Conservation (phyloP, 208 protist species). For the Lotmaria passim region DNA sequence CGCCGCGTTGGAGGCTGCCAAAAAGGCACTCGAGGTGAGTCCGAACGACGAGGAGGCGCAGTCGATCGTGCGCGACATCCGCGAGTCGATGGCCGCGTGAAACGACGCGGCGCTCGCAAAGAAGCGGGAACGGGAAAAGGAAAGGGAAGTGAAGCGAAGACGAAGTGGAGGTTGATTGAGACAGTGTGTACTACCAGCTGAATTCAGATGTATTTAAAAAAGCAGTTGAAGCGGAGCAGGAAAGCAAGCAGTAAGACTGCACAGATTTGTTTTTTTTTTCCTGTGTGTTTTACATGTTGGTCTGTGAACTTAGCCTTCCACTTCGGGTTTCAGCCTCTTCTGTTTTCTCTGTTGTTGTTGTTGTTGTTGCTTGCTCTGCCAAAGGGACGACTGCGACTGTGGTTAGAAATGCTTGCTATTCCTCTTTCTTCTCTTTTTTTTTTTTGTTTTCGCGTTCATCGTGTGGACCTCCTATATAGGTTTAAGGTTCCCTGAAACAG, state of each 20-base stretch:
- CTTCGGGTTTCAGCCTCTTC: neutral
- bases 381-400: too few species aligned
- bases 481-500: too few species aligned
- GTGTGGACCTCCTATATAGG: too few species aligned
- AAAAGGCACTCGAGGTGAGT: constrained; percentile 59
- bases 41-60: constrained; percentile 77
- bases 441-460: too few species aligned
- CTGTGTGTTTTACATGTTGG: neutral
- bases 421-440: too few species aligned
- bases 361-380: constrained; percentile 23
- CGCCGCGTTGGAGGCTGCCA: constrained; percentile 69
- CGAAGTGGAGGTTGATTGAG: constrained; percentile 1
- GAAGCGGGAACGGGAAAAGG: neutral
- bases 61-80: constrained; percentile 68
- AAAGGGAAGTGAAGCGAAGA: constrained; percentile 3
- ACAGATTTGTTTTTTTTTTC: too few species aligned
- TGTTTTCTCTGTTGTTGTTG: neutral
- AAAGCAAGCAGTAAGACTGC: neutral
- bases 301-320: neutral
- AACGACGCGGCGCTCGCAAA: neutral
- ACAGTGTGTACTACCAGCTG: too few species aligned
- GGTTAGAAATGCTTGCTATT: too few species aligned
- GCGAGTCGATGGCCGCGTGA: constrained; percentile 41
- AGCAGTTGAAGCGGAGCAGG: neutral
- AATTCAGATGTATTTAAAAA: neutral